These are phyloP conservation scores for Bryoerythrophyllum caledonicum DNA, from an alignment of 225 moss, liverwort and hornwort genomes.

Conservation along the genomic window DNA sequence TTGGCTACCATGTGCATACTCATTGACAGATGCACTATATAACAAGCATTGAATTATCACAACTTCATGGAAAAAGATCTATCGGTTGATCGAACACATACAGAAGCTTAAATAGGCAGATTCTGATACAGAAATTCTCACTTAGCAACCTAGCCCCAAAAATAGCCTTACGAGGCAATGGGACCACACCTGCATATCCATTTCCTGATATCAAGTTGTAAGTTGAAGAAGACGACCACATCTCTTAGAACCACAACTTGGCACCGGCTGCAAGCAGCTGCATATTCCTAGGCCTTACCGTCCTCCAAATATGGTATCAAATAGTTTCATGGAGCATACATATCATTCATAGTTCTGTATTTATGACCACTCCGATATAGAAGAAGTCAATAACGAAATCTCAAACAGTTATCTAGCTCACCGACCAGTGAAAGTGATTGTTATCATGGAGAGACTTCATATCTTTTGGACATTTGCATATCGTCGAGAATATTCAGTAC, in stretches of 20 bases:
- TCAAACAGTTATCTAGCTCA: constrained; percentile 3
- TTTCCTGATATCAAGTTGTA: constrained; percentile 16
- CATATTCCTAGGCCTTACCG: constrained; percentile 16
- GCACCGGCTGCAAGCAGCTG: constrained; percentile 20
- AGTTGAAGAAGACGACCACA: constrained; percentile 16
- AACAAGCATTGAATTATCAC: background rate
- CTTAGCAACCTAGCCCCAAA: constrained; percentile 15
- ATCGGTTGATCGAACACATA: background rate
- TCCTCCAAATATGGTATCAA: constrained; percentile 8
- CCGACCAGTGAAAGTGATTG: background rate
- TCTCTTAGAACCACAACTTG: constrained; percentile 21
- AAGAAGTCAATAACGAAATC: background rate
- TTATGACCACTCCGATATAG: constrained; percentile 7
- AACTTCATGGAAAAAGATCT: background rate
- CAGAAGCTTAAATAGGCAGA: background rate
- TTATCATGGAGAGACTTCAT: background rate
- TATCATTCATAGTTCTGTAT: background rate
- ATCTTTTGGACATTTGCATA: background rate
- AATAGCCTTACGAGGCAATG: constrained; percentile 15
- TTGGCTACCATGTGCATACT: background rate
- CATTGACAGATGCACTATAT: background rate
- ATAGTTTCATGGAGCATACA: background rate
- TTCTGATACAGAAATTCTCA: constrained; percentile 1
- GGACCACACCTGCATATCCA: constrained; percentile 23
- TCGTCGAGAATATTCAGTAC: background rate